phyloP scores from a whole-genome alignment of 176 grass and related monocot species.

The Aegilops speltoides region DNA sequence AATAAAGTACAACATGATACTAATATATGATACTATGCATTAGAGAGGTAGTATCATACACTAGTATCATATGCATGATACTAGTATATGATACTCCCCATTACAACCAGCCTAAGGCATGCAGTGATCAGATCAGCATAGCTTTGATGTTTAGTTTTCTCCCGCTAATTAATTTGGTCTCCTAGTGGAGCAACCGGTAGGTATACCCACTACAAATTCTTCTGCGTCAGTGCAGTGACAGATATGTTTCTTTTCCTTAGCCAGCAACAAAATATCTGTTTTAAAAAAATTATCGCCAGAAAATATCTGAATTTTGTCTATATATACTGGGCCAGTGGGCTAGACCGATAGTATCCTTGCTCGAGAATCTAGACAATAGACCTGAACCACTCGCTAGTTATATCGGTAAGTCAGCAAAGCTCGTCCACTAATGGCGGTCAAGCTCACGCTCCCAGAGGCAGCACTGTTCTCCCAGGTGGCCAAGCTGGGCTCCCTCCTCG shows the following conservation, averaged over 20 bases:
- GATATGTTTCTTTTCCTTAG: background rate
- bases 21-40: no score
- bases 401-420: background rate
- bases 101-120: no score
- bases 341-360: background rate
- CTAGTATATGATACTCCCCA: no score
- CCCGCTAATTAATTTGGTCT: background rate
- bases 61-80: no score
- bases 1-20: no score
- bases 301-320: background rate
- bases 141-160: background rate
- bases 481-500: slow-evolving; percentile 11
- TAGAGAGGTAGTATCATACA: no score
- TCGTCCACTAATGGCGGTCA: background rate
- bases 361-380: background rate
- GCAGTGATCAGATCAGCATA: background rate
- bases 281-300: no score
- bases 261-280: background rate
- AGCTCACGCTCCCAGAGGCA: background rate
- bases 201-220: no score
- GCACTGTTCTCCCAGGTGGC: background rate
- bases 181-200: background rate
- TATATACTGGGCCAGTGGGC: background rate
- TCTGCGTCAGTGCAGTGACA: no score
- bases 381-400: background rate